phyloP scores from a whole-genome alignment of 768 basidiomycete genomes.

The Suillus paluster region DNA sequence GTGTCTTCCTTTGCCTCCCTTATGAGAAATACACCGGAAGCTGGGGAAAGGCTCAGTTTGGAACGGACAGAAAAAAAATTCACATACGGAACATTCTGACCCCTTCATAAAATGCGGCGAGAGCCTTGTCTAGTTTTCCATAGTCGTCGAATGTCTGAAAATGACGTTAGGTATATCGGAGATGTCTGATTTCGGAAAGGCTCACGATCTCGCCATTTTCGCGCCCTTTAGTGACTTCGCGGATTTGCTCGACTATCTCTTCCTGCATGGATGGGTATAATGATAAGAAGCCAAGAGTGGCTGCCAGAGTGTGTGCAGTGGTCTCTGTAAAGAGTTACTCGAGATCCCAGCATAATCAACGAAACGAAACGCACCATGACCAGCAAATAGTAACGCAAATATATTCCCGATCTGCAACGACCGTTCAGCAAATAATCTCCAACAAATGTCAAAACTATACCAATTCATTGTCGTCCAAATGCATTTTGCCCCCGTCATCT shows the following conservation, averaged over 20 bases:
- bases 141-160: slow-evolving; percentile 28
- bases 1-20: slow-evolving; percentile 35
- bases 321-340: slow-evolving; percentile 29
- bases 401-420: slow-evolving; percentile 55
- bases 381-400: slow-evolving; percentile 58
- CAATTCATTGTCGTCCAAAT: slow-evolving; percentile 23
- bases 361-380: slow-evolving; percentile 48
- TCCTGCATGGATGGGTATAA: slow-evolving; percentile 35
- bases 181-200: neutral
- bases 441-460: slow-evolving; percentile 4
- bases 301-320: slow-evolving; percentile 37
- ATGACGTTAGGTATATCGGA: neutral
- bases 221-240: slow-evolving; percentile 26
- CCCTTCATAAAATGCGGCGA: slow-evolving; percentile 36
- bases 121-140: slow-evolving; percentile 32
- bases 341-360: neutral
- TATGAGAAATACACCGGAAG: slow-evolving; percentile 33
- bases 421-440: neutral
- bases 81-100: slow-evolving; percentile 39
- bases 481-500: slow-evolving; percentile 19
- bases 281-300: slow-evolving; percentile 36
- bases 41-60: slow-evolving; percentile 17
- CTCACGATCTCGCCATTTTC: slow-evolving; percentile 22
- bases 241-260: slow-evolving; percentile 35
- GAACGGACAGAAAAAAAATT: neutral